phyloP scores from a whole-genome alignment of 495 filamentous ascomycete genomes.

The Aspergillus nanangensis region DNA sequence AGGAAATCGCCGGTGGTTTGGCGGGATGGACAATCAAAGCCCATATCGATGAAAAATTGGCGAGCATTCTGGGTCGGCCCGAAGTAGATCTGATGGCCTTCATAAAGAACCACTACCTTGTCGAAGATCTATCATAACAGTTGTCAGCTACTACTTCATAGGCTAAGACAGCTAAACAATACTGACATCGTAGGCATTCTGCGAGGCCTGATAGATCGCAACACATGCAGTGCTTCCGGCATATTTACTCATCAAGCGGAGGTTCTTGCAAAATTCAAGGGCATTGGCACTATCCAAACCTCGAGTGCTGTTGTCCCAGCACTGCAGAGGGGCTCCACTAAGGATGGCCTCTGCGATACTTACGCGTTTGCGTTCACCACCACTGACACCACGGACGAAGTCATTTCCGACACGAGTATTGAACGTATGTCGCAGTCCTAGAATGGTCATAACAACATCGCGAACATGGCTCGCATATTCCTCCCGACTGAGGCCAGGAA shows the following conservation, averaged over 20 bases:
- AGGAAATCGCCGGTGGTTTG: constrained; percentile 62
- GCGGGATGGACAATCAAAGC: constrained; percentile 50
- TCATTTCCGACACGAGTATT: constrained; percentile 56
- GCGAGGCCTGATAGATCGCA: constrained; percentile 74
- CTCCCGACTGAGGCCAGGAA: constrained; percentile 32
- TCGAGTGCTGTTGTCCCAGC: constrained; percentile 80
- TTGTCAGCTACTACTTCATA: constrained; percentile 7
- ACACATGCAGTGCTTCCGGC: constrained; percentile 65
- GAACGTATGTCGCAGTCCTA: constrained; percentile 49
- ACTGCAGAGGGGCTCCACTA: constrained; percentile 60
- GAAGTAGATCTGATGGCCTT: constrained; percentile 58
- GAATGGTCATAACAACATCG: constrained; percentile 29
- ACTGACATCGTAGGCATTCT: constrained; percentile 63
- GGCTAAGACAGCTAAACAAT: constrained; percentile 17
- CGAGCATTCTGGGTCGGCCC: constrained; percentile 48
- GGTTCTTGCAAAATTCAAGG: constrained; percentile 60
- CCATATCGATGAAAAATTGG: constrained; percentile 52
- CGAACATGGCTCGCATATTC: constrained; percentile 36
- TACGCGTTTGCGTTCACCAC: constrained; percentile 70
- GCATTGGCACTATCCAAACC: constrained; percentile 78
- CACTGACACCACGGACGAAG: constrained; percentile 70
- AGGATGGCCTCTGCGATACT: constrained; percentile 49
- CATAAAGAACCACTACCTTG: constrained; percentile 54
- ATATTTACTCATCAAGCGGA: constrained; percentile 64
- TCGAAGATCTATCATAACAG: constrained; percentile 37